Base-by-base conservation (phyloP, 2,329 filamentous ascomycete genomes). In the Fusarium sp. region DNA sequence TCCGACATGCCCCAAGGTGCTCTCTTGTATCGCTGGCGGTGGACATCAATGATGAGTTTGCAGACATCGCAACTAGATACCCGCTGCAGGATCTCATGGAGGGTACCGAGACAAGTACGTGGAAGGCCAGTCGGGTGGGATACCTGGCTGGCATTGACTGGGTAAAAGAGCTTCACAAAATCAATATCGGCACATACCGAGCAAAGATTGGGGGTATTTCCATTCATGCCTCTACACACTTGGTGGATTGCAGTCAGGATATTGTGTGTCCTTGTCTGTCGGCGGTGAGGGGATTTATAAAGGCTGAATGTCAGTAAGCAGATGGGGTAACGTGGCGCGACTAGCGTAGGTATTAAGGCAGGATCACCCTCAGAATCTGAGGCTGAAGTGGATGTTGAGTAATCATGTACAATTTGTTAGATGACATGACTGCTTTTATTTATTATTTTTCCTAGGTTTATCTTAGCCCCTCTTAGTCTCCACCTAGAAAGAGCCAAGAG, bases 121-220 rank as follows among this genome's bases (percentile, higher is more conserved):
- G 29, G 7, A 11, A 5, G 18, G 13, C n/a, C n/a, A n/a, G n/a
- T n/a, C n/a, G 4, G 18, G 27, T 9, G 29, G 11, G 15, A 2
- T 17, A 5, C 13, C 14, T 35, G 4, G 31, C 15, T 35, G 33
- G n/a, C 20, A 3, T 29, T 10, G 0, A n/a, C 31, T 33, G 49
- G 27, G 21, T 39, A 62, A 33, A 63, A 23, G 14, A 63, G 57
- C 3, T 20, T 20, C 14, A 56, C n/a, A 7, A 62, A 63, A 15
- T 62, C 25, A 15, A 62, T 35, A 18, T 21, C 27, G 2, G 31
- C 51, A 41, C 63, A 53, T 9, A 17, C 33, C 4, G 39, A 21
- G 37, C 54, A 57, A 11, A 54, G 29, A 10, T 2, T 39, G 15
- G 15, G 18, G 3, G 18, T 4, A 0, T n/a, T 11, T 0, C 18